phyloP scores from a whole-genome alignment of 2,329 filamentous ascomycete genomes.

The Fragosphaeria purpurea region DNA sequence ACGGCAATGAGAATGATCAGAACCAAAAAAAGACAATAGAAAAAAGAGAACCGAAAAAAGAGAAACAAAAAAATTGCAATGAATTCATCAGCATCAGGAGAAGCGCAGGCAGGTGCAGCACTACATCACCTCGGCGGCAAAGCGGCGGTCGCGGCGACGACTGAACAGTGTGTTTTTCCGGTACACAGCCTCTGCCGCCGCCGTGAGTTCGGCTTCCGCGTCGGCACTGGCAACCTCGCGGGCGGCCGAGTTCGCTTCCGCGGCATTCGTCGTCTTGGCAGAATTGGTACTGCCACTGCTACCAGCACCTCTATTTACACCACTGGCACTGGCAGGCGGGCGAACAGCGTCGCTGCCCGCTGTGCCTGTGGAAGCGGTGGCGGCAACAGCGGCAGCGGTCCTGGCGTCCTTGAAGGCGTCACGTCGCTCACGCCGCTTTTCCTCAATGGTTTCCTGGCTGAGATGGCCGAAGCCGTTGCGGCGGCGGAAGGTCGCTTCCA shows the following conservation, averaged over 20 bases:
- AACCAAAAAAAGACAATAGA: not conserved
- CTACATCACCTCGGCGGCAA: constrained; percentile 22
- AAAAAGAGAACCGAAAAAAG: not conserved
- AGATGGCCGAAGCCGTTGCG: constrained; percentile 73
- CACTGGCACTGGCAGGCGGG: no score
- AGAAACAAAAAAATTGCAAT: not conserved
- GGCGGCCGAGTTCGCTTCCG: not conserved
- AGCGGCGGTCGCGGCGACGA: constrained; percentile 28
- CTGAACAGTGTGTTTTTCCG: constrained; percentile 38
- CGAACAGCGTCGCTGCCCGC: not conserved
- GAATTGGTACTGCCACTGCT: no score
- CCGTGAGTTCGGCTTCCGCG: not conserved
- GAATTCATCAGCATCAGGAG: not conserved
- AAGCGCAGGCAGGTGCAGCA: constrained; percentile 5
- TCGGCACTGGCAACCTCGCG: not conserved
- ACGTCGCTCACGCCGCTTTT: constrained; percentile 59
- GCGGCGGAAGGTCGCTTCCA: constrained; percentile 75
- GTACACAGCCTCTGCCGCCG: constrained; percentile 11
- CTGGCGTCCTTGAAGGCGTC: constrained; percentile 37
- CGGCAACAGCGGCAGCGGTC: constrained; percentile 22
- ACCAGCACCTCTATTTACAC: no score
- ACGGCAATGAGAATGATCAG: not conserved
- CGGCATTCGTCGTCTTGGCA: no score
- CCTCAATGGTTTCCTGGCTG: constrained; percentile 72
- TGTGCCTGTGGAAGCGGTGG: constrained; percentile 15